A percentile compares a stretch with the other conserved stretches of the same genome.
phyloP scores from a whole-genome alignment of 768 basidiomycete genomes.

The Tylopilus plumbeoviolaceoides region DNA sequence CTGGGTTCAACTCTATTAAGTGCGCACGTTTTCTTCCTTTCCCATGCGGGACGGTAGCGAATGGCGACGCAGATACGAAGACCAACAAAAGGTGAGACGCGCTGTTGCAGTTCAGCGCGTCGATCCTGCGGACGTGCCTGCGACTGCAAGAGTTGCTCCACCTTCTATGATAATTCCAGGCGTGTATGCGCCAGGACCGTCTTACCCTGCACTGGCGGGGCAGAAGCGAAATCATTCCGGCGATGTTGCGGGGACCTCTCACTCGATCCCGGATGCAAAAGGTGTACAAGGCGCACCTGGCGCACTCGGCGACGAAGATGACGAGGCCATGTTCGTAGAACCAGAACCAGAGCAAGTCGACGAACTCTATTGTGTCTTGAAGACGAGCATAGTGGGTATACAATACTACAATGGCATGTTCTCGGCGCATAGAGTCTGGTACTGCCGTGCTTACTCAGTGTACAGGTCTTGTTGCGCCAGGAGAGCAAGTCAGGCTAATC shows the following conservation, averaged over 20 bases:
- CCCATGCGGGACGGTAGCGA: background rate
- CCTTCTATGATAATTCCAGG: background rate
- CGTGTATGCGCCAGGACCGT: constrained; percentile 11
- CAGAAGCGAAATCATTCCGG: constrained; percentile 45
- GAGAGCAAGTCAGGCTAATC: constrained; percentile 69
- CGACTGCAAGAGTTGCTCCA: constrained; percentile 32
- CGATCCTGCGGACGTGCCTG: constrained; percentile 55
- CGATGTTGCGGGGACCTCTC: constrained; percentile 18
- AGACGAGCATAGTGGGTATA: constrained; percentile 71
- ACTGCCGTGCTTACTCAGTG: constrained; percentile 1
- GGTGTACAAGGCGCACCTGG: constrained; percentile 1
- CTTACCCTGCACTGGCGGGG: constrained; percentile 9
- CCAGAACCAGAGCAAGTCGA: constrained; percentile 53
- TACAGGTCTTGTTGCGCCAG: constrained; percentile 72
- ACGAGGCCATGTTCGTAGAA: constrained; percentile 39
- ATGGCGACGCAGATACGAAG: constrained; percentile 40
- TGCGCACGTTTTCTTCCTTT: constrained; percentile 24
- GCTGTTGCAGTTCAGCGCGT: constrained; percentile 55
- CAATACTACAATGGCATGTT: constrained; percentile 71
- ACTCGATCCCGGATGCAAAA: constrained; percentile 17
- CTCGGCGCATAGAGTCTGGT: background rate
- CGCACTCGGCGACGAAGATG: constrained; percentile 36
- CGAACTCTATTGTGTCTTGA: constrained; percentile 61
- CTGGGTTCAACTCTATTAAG: constrained; percentile 52
- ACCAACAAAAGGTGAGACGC: constrained; percentile 57